Conservation (phyloP, 768 basidiomycete species). For the Hemileccinum impolitum region DNA sequence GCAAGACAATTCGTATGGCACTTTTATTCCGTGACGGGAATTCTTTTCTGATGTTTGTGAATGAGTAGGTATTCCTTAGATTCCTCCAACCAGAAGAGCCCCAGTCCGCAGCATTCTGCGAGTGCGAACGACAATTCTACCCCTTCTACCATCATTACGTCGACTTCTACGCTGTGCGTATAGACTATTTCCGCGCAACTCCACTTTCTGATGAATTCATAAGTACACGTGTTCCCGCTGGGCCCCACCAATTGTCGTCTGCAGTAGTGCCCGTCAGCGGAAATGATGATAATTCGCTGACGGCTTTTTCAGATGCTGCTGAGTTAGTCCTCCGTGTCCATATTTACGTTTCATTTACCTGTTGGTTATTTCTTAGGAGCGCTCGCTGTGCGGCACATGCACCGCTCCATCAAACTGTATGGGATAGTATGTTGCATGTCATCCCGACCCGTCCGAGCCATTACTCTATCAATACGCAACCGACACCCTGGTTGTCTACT, state of each 20-base stretch:
- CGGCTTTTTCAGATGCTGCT: not conserved
- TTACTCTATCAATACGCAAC: not conserved
- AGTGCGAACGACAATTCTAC: not conserved
- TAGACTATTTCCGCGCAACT: not conserved
- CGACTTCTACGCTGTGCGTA: constrained; percentile 10
- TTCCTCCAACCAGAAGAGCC: not conserved
- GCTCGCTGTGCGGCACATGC: not conserved
- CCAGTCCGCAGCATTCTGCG: not conserved
- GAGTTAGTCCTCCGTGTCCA: constrained; percentile 11
- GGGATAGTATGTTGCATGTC: not conserved
- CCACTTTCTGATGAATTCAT: constrained; percentile 3
- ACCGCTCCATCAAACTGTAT: not conserved
- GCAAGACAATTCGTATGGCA: constrained; percentile 9
- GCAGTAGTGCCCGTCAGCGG: not conserved
- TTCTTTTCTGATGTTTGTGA: not conserved
- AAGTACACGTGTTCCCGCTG: not conserved
- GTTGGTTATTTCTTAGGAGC: constrained; percentile 5
- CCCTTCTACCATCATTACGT: not conserved
- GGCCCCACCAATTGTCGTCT: not conserved
- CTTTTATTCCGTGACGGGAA: not conserved
- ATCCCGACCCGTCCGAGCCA: not conserved
- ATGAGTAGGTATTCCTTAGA: constrained; percentile 1
- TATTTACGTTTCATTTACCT: not conserved
- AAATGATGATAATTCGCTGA: constrained; percentile 1
- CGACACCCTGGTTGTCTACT: not conserved